Conservation (phyloP, 1,284 basidiomycete genomes). For the Irpex sp. region DNA sequence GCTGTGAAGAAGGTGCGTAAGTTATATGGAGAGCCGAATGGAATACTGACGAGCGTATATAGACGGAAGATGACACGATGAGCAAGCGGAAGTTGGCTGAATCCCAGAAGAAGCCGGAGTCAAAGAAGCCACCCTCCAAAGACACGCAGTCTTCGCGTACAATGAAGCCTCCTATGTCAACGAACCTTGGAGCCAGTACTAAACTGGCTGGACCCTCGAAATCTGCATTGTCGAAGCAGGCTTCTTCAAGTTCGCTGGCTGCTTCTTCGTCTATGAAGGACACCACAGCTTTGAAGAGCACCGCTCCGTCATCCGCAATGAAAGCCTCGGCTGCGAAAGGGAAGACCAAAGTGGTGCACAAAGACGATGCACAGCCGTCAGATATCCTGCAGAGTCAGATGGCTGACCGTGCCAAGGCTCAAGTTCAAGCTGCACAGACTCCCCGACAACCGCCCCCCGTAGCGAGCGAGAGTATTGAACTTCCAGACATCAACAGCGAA, state of each 20-base stretch:
- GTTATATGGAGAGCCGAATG: neutral
- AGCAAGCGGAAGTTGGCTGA: slow-evolving; percentile 66
- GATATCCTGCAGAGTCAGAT: slow-evolving; percentile 60
- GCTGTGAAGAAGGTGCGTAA: slow-evolving; percentile 52
- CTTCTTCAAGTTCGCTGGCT: slow-evolving; percentile 15
- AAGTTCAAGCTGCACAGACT: slow-evolving; percentile 53
- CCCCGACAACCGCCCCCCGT: slow-evolving; percentile 29
- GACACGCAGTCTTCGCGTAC: slow-evolving; percentile 28
- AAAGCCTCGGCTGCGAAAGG: slow-evolving; percentile 32
- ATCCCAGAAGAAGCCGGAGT: slow-evolving; percentile 49
- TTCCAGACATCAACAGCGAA: slow-evolving; percentile 11
- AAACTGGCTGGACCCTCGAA: slow-evolving; percentile 24
- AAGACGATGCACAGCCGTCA: slow-evolving; percentile 44
- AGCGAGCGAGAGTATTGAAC: slow-evolving; percentile 8
- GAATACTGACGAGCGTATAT: neutral
- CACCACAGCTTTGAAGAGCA: slow-evolving; percentile 6
- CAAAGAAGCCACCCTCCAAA: slow-evolving; percentile 50
- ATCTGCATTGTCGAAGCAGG: slow-evolving; percentile 26
- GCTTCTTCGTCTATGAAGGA: slow-evolving; percentile 12
- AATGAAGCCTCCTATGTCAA: slow-evolving; percentile 27
- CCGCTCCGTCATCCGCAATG: slow-evolving; percentile 15
- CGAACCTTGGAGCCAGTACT: slow-evolving; percentile 16
- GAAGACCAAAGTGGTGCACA: slow-evolving; percentile 35
- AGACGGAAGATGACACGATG: slow-evolving; percentile 46
- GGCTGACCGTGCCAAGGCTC: slow-evolving; percentile 61